Evolutionary conservation across 2,329 filamentous ascomycete genomes (phyloP), one percentile per base, ranked within the genome.

Genomic region (Colletotrichum acutatum): DNA sequence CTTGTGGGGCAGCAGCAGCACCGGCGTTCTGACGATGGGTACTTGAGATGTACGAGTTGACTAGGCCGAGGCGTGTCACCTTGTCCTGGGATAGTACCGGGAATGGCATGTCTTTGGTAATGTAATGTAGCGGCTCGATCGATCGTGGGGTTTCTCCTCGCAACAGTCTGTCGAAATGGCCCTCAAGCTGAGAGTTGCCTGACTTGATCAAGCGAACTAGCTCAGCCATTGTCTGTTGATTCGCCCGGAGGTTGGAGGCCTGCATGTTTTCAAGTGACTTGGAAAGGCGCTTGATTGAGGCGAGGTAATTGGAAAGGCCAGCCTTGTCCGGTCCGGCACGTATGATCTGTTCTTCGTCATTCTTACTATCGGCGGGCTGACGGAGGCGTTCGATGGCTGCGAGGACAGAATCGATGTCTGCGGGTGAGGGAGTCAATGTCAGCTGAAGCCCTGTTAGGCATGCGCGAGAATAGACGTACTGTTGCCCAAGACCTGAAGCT

Each of bases 361-460:
- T 95, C 79, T 97, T 96, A 80, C 95, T 95, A 81, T 98, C 95
- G 74, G 95, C 91, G n/a, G 97, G 96, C 78, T 97, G 93, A 77
- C 94, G 92, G 53, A 98, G 88, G 74, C 92, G 91, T 74, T 98
- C 95, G 77, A 99, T 98, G 22, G 95, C 94, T 75, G 92, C 89
- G 72, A 97, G 90, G 46, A 98, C 91, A 74, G 90, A 89, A 79
- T 98, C 95, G 78, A 98, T 94, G 80, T 99, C 92, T 94, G 77
- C 46, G 28, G 49, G 26, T 49, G 26, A 30, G 52, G 16, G 54
- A 19, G 22, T 3, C 16, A 42, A 62, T 24, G 71, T 80, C 62
- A 81, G 78, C 74, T 24, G 16, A 28, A 56, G n/a, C 46, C 30
- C 24, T 46, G 28, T 7, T 19, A 28, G 26, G 54, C 30, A 22